Evolutionary conservation across 1,284 basidiomycete genomes (phyloP), one percentile per base, ranked within the genome.

Genomic region (Cryptococcus sp.): DNA sequence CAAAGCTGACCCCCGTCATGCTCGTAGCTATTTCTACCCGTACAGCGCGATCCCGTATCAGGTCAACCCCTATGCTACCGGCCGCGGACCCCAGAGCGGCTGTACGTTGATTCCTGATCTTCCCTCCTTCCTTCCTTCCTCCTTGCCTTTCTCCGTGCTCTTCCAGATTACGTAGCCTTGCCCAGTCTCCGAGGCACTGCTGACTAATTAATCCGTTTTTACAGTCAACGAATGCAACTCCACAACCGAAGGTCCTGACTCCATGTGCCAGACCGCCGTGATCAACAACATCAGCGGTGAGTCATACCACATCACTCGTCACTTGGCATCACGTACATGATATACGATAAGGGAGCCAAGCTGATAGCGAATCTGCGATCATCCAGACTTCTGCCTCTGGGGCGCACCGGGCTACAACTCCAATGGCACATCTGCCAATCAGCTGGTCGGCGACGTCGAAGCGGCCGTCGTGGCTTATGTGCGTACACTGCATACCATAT

Each of bases 181-280:
- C n/a, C n/a, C n/a, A n/a, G n/a, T 6, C 10, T 35, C 30, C 2
- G 30, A 10, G 8, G 4, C 30, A 10, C 30, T 35, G 30, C 10
- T 43, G 16, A 27, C 19, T 25, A 22, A 25, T 20, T 1, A 17
- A 16, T 17, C 20, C 19, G 15, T 7, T n/a, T 5, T 6, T 8
- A 2, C 46, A 65, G 63, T 63, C 55, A 66, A 66, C 52, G 54
- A 56, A n/a, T 66, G 64, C 62, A 62, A 64, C 49, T 51, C 52
- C 22, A 63, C 58, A 5, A 66, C 64, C 38, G 59, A 61, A 50
- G 42, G 42, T 8, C 8, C 30, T 10, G 30, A 35, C 30, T 35
- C 30, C 2, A 2, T 10, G 30, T 35, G 30, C 30, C 30, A 35
- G 30, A 35, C 30, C 8, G 7, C 13, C 2, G 30, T 5, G 30